phyloP scores from a whole-genome alignment of 192 early-diverging fungal genomes.

The Endogone sp. region DNA sequence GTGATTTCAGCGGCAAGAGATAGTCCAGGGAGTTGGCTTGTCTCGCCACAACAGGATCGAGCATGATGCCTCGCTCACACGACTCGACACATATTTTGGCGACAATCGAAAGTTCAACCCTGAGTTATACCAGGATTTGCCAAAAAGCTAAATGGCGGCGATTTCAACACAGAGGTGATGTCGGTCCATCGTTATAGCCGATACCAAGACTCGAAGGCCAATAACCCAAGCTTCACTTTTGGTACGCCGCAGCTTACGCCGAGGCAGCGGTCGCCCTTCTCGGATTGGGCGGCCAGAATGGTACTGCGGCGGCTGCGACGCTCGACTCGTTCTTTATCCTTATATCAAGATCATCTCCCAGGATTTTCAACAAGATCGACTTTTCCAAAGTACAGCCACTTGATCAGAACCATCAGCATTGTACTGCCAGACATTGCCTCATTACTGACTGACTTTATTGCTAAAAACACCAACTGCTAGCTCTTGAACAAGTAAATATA shows the following conservation, averaged over 20 bases:
- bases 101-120: not conserved
- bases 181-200: not conserved
- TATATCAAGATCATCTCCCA: not conserved
- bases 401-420: not conserved
- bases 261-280: not conserved
- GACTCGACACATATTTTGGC: constrained; percentile 1
- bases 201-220: not conserved
- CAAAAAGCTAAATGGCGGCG: not conserved
- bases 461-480: not conserved
- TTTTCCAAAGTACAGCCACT: not conserved
- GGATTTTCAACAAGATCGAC: not conserved
- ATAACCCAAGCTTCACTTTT: not conserved
- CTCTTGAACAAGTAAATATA: not conserved
- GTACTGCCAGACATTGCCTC: not conserved
- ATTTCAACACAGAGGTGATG: not conserved
- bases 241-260: not conserved
- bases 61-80: constrained; percentile 17
- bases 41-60: constrained; percentile 16
- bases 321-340: not conserved
- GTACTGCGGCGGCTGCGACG: not conserved
- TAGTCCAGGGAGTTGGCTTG: not conserved
- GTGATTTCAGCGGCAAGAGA: not conserved
- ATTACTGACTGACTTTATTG: not conserved
- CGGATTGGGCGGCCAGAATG: not conserved
- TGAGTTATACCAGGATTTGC: not conserved